Conservation (phyloP, 2,329 filamentous ascomycete species). For the Podosphaera leucotricha region DNA sequence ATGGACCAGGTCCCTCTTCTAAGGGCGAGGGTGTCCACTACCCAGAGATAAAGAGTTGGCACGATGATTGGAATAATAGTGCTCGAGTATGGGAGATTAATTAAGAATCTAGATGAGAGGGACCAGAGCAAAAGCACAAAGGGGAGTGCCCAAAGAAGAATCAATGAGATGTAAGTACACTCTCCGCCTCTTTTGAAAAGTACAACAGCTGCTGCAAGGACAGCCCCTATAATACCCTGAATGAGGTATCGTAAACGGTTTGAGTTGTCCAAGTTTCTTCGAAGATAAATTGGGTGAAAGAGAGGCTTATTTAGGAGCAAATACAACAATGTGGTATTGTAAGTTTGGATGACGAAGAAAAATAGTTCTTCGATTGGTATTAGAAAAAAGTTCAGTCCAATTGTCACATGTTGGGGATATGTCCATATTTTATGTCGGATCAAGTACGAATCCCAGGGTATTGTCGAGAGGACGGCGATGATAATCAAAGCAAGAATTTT, state of each 20-base stretch:
- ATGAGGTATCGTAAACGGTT: conserved; percentile 11
- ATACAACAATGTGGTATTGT: conserved; percentile 46
- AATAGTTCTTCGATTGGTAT: conserved; percentile 53
- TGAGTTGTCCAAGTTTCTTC: conserved; percentile 2
- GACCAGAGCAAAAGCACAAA: conserved; percentile 40
- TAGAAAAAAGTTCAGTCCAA: conserved; percentile 35
- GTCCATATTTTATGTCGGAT: conserved; percentile 46
- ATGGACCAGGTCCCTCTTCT: conserved; percentile 51
- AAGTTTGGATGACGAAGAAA: conserved; percentile 58
- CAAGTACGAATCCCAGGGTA: conserved; percentile 57
- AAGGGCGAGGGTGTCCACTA: conserved; percentile 45
- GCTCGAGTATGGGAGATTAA: conserved; percentile 32
- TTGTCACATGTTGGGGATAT: conserved; percentile 39
- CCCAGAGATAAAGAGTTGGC: conserved; percentile 47
- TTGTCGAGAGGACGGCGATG: conserved; percentile 41
- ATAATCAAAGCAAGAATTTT: conserved; percentile 35
- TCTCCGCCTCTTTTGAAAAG: conserved; percentile 23
- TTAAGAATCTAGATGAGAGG: conserved; percentile 37
- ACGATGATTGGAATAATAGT: conserved; percentile 34
- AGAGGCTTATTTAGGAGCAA: conserved; percentile 37
- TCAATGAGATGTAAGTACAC: conserved; percentile 45
- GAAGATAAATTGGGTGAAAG: conserved; percentile 31
- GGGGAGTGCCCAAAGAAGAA: conserved; percentile 43
- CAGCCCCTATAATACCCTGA: conserved; percentile 23
- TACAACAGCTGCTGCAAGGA: conserved; percentile 17